Evolutionary conservation across 139 green algal genomes (phyloP).

Genomic region (Chlorella sp.): DNA sequence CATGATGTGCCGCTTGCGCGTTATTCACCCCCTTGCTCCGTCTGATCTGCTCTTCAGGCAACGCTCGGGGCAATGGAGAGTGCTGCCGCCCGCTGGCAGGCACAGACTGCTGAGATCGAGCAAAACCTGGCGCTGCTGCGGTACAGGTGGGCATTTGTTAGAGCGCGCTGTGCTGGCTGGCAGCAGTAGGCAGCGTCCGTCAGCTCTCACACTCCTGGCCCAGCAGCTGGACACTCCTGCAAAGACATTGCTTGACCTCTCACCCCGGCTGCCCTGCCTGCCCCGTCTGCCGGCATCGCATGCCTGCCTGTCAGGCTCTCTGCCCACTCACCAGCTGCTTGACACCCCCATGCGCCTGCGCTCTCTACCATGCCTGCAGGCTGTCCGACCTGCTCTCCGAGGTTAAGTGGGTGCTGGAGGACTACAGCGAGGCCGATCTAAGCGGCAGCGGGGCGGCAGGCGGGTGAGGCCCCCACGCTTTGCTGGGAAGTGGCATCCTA

Average conservation of each 20-base stretch:
- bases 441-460: neutral
- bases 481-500: too few species aligned
- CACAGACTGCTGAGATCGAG: conserved; percentile 22
- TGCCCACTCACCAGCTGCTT: too few species aligned
- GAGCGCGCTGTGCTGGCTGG: neutral
- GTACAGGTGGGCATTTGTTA: neutral
- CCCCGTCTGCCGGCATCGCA: too few species aligned
- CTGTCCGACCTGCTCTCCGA: conserved; percentile 31
- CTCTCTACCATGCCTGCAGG: neutral
- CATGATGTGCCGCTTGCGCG: neutral
- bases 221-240: too few species aligned
- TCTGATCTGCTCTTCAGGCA: neutral
- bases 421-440: conserved; percentile 10
- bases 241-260: too few species aligned
- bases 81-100: conserved; percentile 11
- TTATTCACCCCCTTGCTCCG: neutral
- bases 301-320: too few species aligned
- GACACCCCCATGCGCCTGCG: neutral
- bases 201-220: too few species aligned
- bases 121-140: conserved; percentile 26
- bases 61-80: conserved; percentile 22
- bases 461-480: neutral
- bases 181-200: neutral
- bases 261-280: too few species aligned
- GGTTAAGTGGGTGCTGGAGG: conserved; percentile 35